Conservation (phyloP, 352 stramenopile genomes). For the Hyaloperonospora arabidopsidis region DNA sequence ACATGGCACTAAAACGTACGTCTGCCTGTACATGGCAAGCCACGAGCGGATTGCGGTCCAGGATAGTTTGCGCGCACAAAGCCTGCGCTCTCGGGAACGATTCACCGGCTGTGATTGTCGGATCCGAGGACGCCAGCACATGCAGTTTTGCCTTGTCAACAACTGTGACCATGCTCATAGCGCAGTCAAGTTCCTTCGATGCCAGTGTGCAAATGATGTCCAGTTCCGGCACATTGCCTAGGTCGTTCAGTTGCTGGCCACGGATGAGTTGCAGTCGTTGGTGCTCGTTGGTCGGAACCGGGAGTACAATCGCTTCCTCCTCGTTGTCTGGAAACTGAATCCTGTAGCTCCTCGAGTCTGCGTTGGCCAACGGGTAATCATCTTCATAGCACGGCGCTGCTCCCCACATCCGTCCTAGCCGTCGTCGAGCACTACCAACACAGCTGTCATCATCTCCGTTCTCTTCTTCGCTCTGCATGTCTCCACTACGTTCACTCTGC, state of each 20-base stretch:
- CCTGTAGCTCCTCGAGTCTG: conserved; percentile 37
- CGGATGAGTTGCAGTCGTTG: conserved; percentile 42
- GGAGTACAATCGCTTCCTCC: conserved; percentile 21
- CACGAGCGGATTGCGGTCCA: conserved; percentile 51
- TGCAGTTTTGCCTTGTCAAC: conserved; percentile 43
- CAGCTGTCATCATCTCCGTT: background rate
- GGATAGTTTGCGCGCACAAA: conserved; percentile 60
- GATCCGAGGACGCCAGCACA: conserved; percentile 36
- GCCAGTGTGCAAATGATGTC: conserved; percentile 59
- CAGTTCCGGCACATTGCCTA: conserved; percentile 53
- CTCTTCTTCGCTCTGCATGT: conserved; percentile 4
- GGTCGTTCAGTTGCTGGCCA: conserved; percentile 36
- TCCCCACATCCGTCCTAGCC: conserved; percentile 11
- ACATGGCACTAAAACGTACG: conserved; percentile 53
- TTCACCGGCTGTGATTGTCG: conserved; percentile 18
- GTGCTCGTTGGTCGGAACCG: conserved; percentile 37
- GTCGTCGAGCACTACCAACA: background rate
- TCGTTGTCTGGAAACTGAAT: conserved; percentile 32
- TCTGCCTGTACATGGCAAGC: conserved; percentile 55
- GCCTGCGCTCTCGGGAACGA: conserved; percentile 46
- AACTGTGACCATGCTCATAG: conserved; percentile 52
- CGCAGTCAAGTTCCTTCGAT: conserved; percentile 44
- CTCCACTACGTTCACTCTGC: conserved; percentile 15
- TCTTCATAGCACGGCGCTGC: conserved; percentile 17
- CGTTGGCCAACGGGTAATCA: conserved; percentile 42